Evolutionary conservation across 2,329 filamentous ascomycete species (phyloP).

Genomic region (Aspergillus niger): DNA sequence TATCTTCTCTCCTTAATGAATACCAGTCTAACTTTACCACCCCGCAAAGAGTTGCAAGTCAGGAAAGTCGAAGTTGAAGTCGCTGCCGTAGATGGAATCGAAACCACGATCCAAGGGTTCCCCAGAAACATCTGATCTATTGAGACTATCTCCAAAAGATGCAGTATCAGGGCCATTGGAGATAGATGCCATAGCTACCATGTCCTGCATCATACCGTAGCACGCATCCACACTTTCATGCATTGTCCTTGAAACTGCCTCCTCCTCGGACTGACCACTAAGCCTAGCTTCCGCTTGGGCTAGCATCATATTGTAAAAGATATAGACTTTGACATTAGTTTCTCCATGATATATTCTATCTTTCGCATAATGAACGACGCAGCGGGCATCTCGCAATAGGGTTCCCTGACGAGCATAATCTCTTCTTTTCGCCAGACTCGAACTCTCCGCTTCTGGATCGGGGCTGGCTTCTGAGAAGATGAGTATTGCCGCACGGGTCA

Average conservation of each 20-base stretch:
- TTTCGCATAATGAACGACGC: slow-evolving; percentile 24
- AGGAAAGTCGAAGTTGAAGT: slow-evolving; percentile 3
- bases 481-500: slow-evolving; percentile 25
- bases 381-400: slow-evolving; percentile 22
- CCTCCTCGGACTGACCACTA: slow-evolving; percentile 6
- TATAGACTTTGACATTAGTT: slow-evolving; percentile 35
- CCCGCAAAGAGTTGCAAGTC: background rate
- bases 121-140: background rate
- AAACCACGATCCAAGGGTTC: background rate
- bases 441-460: slow-evolving; percentile 14
- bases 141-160: background rate
- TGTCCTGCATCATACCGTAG: slow-evolving; percentile 5
- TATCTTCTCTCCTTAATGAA: too few species aligned
- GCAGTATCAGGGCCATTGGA: background rate
- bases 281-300: slow-evolving; percentile 25
- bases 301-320: slow-evolving; percentile 30
- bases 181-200: background rate
- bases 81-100: background rate
- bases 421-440: slow-evolving; percentile 11
- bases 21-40: background rate
- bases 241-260: slow-evolving; percentile 3
- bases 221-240: slow-evolving; percentile 7
- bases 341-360: slow-evolving; percentile 33
- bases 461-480: slow-evolving; percentile 25
- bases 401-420: slow-evolving; percentile 15